These are phyloP conservation scores for Cutaneotrichosporon mucoides DNA, from an alignment of 1,284 basidiomycete genomes.

Conservation along the genomic window DNA sequence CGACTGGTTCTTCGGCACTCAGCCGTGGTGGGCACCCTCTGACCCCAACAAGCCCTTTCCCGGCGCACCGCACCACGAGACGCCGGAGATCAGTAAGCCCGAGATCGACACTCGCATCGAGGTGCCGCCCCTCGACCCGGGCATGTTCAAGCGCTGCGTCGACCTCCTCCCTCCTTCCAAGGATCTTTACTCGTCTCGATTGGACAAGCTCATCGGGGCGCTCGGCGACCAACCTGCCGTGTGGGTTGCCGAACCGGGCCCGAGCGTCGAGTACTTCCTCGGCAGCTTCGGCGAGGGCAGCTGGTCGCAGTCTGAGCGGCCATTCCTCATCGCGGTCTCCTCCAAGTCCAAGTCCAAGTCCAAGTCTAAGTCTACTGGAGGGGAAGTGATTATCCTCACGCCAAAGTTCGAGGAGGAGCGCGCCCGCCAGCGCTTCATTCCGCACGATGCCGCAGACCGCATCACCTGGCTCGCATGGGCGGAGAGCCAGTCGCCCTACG, in stretches of 20 bases:
- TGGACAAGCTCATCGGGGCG: slow-evolving; percentile 13
- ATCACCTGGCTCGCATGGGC: slow-evolving; percentile 65
- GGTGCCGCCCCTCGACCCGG: not conserved
- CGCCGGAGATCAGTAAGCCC: too few relatives aligned
- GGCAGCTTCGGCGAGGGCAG: slow-evolving; percentile 58
- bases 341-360: slow-evolving; percentile 46
- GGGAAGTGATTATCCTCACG: slow-evolving; percentile 65
- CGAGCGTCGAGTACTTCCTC: slow-evolving; percentile 65
- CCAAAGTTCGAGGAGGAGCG: slow-evolving; percentile 72
- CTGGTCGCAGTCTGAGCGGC: slow-evolving; percentile 73
- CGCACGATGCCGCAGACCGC: slow-evolving; percentile 44
- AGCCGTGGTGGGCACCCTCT: too few relatives aligned
- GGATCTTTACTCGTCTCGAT: slow-evolving; percentile 14
- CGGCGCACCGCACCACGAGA: too few relatives aligned
- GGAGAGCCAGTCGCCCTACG: slow-evolving; percentile 68
- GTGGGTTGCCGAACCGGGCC: slow-evolving; percentile 66
- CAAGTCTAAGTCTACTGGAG: too few relatives aligned
- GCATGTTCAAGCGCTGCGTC: slow-evolving; percentile 7
- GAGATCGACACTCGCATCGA: not conserved
- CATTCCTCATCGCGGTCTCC: slow-evolving; percentile 64
- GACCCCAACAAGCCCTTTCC: too few relatives aligned
- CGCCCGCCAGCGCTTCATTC: slow-evolving; percentile 57
- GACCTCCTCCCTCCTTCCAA: slow-evolving; percentile 12
- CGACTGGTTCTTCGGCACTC: too few relatives aligned
- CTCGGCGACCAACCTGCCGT: slow-evolving; percentile 13